Conservation (phyloP, 129 eudicot genomes). For the Calendula officinalis region DNA sequence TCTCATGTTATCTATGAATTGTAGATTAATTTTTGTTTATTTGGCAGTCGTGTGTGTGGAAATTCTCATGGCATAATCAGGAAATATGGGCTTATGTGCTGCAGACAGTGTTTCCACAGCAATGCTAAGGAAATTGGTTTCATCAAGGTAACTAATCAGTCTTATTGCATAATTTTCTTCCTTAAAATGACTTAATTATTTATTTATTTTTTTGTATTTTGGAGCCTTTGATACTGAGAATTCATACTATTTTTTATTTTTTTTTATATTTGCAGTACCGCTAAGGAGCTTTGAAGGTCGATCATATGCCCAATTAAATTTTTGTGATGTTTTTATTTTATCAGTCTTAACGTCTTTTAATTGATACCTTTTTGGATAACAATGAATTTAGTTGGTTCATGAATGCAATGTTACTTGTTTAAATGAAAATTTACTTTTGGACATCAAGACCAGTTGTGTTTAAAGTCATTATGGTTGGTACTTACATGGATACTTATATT, state of each 20-base stretch:
- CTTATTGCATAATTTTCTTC: no score
- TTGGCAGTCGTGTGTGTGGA: conserved; percentile 55
- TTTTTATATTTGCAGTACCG: conserved; percentile 27
- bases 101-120: conserved; percentile 72
- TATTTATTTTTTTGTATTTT: background rate
- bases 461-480: no score
- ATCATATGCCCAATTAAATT: conserved; percentile 6
- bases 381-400: conserved; percentile 5
- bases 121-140: conserved; percentile 72
- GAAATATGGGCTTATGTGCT: conserved; percentile 67
- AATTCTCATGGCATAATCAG: conserved; percentile 12
- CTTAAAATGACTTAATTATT: no score
- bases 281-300: conserved; percentile 22
- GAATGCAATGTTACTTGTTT: background rate
- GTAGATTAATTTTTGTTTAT: no score
- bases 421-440: background rate
- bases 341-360: background rate
- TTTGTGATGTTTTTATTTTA: conserved; percentile 13
- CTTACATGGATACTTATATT: no score
- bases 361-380: conserved; percentile 5
- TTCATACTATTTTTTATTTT: background rate
- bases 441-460: background rate
- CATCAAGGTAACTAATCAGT: conserved; percentile 44
- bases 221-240: background rate
- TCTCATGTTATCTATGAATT: no score